A percentile compares a stretch with the other conserved stretches of the same genome.
Conservation (phyloP, 2,329 filamentous ascomycete species). For the Exophiala lecanii-corni region DNA sequence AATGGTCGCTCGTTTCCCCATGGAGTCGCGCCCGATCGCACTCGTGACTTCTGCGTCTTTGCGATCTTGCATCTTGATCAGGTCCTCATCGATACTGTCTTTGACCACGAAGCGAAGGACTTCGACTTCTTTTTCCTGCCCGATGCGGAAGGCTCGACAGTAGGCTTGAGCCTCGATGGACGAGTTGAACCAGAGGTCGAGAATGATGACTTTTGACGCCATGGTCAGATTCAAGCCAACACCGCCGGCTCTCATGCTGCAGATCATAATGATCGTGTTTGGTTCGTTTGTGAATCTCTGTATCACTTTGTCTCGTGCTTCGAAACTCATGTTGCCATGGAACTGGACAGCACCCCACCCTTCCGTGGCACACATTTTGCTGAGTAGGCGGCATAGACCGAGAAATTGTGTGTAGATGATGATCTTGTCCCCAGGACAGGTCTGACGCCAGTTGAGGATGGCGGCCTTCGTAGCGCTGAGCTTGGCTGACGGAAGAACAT, state of each 20-base stretch:
- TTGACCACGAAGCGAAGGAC: conserved; percentile 55
- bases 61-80: conserved; percentile 51
- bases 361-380: conserved; percentile 46
- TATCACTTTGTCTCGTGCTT: conserved; percentile 44
- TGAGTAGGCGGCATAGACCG: conserved; percentile 49
- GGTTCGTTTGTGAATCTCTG: conserved; percentile 41
- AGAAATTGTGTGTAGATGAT: conserved; percentile 59
- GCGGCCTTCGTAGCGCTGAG: conserved; percentile 32
- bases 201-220: conserved; percentile 54
- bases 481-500: conserved; percentile 31
- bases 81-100: conserved; percentile 54
- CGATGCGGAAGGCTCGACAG: conserved; percentile 42
- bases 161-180: conserved; percentile 59
- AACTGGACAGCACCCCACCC: conserved; percentile 45
- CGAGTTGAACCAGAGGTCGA: conserved; percentile 61
- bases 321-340: conserved; percentile 46
- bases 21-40: conserved; percentile 15
- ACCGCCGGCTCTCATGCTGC: conserved; percentile 55
- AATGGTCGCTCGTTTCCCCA: conserved; percentile 17
- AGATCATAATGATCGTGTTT: conserved; percentile 47
- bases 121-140: conserved; percentile 57
- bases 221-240: conserved; percentile 56
- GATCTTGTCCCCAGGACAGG: conserved; percentile 50
- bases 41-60: conserved; percentile 48
- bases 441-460: conserved; percentile 35